Base-by-base conservation (phyloP, 306 rosid species). In the Herpetospermum pedunculosum region DNA sequence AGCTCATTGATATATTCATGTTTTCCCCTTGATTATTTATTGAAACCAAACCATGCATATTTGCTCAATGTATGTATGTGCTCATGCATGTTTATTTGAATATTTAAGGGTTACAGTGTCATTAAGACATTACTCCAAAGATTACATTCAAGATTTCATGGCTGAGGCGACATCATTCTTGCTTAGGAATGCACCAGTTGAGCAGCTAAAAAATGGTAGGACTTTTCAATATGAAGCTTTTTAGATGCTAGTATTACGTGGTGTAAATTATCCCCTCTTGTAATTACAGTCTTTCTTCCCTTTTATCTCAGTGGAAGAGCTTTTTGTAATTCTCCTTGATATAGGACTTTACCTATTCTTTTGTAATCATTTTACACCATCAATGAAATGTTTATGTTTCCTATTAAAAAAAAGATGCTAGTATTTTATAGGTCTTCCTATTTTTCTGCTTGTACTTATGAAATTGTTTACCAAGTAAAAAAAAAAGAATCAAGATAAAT, bases 111-210 rank as follows among this genome's bases (percentile, higher is more conserved):
- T 80, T 67, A 91, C 98, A 0, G 76, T 46, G 53, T 79, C 88
- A 81, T 75, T 93, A 80, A 88, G 98, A 77, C 87, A 85, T 79
- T 93, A 91, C 69, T 87, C 92, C 37, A 91, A 93, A 77, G 88
- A 87, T 41, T 87, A 91, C 63, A 79, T 91, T 84, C 96, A 84
- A 78, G 86, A 87, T 53, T 89, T 86, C 73, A 93, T 88, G 96
- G 97, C 94, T 19, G 94, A 93, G 83, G 86, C 88, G 30, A 79
- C 87, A 76, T 91, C 97, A 19, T 90, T 87, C 79, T 75, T 93
- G 83, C 78, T 93, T 76, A 81, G 98, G 79, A 91, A 87, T 79
- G 89, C 96, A 80, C 85, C 91, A 11, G 80, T 80, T 41, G 92
- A 79, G 81, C 96, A 93, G 73, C 88, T 93, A 16, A 76, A 81